phyloP scores from a whole-genome alignment of 2,329 filamentous ascomycete genomes.

The Fusarium veterinarium region DNA sequence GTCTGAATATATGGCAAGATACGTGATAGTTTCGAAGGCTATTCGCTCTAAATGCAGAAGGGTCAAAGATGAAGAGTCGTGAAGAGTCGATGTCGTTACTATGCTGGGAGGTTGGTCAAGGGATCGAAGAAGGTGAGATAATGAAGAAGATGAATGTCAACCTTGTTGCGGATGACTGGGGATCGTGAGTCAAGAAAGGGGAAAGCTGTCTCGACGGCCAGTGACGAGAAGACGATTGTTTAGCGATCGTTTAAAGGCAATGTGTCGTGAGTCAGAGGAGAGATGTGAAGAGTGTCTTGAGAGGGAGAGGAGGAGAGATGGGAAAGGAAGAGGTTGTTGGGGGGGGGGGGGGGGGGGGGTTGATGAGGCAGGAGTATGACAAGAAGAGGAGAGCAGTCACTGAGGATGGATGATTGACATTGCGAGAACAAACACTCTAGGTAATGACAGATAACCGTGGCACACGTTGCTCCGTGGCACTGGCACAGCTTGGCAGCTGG shows the following conservation, averaged over 20 bases:
- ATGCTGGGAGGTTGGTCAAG: fast-evolving
- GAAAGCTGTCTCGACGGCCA: not conserved
- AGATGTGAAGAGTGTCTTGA: not conserved
- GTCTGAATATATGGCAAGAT: too few species aligned
- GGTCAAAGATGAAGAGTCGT: not conserved
- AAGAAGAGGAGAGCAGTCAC: not conserved
- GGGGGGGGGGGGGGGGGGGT: too few species aligned
- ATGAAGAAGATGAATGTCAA: not conserved
- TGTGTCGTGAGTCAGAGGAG: not conserved
- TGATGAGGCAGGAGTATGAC: not conserved
- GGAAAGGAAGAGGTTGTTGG: too few species aligned
- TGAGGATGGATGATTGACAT: fast-evolving
- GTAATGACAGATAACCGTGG: fast-evolving
- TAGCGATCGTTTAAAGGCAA: fast-evolving
- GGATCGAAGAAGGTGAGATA: not conserved
- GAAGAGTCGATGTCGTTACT: not conserved
- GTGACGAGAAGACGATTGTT: fast-evolving
- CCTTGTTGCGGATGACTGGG: fast-evolving
- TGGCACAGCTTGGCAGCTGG: not conserved
- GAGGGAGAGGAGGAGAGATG: not conserved
- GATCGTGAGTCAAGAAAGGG: not conserved
- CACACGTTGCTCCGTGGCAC: not conserved
- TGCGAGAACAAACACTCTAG: not conserved
- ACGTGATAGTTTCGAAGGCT: too few species aligned
- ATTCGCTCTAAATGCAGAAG: too few species aligned